Evolutionary conservation across 345 rosid genomes (phyloP).

Genomic region (Dimocarpus longan): DNA sequence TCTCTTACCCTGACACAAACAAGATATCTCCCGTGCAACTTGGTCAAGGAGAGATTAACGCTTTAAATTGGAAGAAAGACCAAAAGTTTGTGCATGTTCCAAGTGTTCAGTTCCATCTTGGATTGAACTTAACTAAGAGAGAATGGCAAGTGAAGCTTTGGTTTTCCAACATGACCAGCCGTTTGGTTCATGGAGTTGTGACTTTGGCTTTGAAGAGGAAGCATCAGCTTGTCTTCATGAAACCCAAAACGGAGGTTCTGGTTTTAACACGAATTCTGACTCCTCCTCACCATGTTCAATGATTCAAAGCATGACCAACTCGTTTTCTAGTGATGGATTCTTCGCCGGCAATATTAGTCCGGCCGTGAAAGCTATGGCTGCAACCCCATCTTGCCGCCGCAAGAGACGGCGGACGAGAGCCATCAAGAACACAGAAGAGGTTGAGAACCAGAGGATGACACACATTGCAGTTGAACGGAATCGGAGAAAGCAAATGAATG

Average conservation of each 20-base stretch:
- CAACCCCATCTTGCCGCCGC: conserved; percentile 23
- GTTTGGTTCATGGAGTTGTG: conserved; percentile 23
- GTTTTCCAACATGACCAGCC: conserved; percentile 36
- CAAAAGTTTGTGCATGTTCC: neutral
- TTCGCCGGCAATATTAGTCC: neutral
- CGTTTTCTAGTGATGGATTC: conserved; percentile 19
- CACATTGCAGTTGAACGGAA: conserved; percentile 78
- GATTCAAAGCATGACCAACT: conserved; percentile 11
- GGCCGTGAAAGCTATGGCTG: conserved; percentile 12
- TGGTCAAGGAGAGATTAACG: conserved; percentile 2
- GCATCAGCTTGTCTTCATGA: conserved; percentile 5
- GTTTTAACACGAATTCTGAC: conserved; percentile 14
- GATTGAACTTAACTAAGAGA: neutral
- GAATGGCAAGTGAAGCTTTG: conserved; percentile 41
- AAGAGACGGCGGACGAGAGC: conserved; percentile 46
- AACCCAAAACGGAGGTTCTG: conserved; percentile 21
- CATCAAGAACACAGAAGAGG: conserved; percentile 49
- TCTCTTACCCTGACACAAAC: conserved; percentile 22
- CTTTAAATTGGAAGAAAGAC: conserved; percentile 14
- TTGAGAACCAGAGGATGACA: conserved; percentile 66
- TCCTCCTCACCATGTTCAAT: conserved; percentile 12
- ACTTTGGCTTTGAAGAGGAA: conserved; percentile 21
- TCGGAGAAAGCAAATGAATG: conserved; percentile 74
- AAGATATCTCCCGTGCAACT: conserved; percentile 28
- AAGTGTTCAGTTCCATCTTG: neutral